Evolutionary conservation across 164 flowering plant genomes (phyloP), one percentile per base, ranked within the genome.

Genomic region (Dillenia turbinata): DNA sequence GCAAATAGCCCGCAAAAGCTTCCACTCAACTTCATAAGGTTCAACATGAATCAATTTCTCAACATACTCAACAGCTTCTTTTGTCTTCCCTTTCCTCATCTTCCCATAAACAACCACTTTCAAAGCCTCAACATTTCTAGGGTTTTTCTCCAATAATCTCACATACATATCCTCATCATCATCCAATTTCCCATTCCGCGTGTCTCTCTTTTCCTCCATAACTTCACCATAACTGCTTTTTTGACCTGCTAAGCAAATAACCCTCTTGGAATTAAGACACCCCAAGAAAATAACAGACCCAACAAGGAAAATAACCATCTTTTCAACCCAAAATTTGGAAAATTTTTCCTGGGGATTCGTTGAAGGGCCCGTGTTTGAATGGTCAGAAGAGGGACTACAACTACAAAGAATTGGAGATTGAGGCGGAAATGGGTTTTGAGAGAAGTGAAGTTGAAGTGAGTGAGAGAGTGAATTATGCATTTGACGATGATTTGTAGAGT

Each of bases 11-110:
- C 81, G 73, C 79, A 94, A 70, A 33, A 94, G 86, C 79, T 85
- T 87, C 98, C 97, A 94, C 60, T 94, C 98, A 50, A 89, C 82
- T 66, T 89, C 93, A 17, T 73, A 59, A 3, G 96, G 93, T 62
- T 91, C 80, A n/a, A 81, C 44, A 12, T 80, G 79, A 62, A 85
- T 86, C 84, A 94, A 66, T 67, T 67, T 87, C 79, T 89, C 87
- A 61, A 94, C 90, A 70, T 78, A 81, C 80, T 79, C 66, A 57
- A 89, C 73, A 61, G 90, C 90, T 61, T 89, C 90, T 52, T 79
- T 70, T 11, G 74, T 69, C 65, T 82, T 79, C 64, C 97, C 90
- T 60, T 63, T 73, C 77, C 81, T 89, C 90, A 94, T 89, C 77
- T 82, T 86, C 74, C 61, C 79, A 72, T 80, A 76, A 62, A 94